Evolutionary conservation across 441 rosid species (phyloP), one percentile per base, ranked within the genome.

Genomic region (Corymbia calophylla): DNA sequence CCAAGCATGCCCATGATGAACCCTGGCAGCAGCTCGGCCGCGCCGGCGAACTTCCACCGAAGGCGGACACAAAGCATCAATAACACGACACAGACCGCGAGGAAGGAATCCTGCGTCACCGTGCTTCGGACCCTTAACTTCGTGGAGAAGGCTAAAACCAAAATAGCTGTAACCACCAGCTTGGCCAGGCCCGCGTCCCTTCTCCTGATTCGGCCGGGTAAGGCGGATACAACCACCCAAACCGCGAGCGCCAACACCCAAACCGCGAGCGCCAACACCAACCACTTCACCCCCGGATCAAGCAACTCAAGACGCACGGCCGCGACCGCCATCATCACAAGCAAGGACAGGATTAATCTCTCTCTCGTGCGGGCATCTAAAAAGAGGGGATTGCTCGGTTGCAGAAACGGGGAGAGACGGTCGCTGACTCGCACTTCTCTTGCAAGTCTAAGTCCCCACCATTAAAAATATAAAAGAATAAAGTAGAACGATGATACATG

Each of bases 351-450:
- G 8, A 53, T 53, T 53, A 2, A 17, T 53, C 56, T 53, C 55
- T 2, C 19, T 53, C 54, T 17, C 21, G 21, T 54, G 56, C 56
- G 23, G 56, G 23, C 56, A 54, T 54, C 56, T 18, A 7, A 54
- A 2, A 54, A 2, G 0, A 0, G 23, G 27, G 60, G 27, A 55
- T 19, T 55, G 60, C 25, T 21, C 0, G 60, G 54, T 0, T 55
- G 60, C 60, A 54, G 23, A 17, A 16, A 16, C 1, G 8, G 23
- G 1, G 0, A 54, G 56, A 54, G 56, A 54, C 23, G 21, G 1
- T 0, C 5, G 10, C 18, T 19, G 2, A 55, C 58, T 19, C 58
- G 58, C 5, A 8, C 25, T 55, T 55, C 25, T 1, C 25, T 7
- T 7, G 58, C 5, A 55, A 55, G 10, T 19, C 21, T 0, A 2